Evolutionary conservation across 1,139 yeast genomes (phyloP).

Genomic region (Hanseniaspora uvarum): DNA sequence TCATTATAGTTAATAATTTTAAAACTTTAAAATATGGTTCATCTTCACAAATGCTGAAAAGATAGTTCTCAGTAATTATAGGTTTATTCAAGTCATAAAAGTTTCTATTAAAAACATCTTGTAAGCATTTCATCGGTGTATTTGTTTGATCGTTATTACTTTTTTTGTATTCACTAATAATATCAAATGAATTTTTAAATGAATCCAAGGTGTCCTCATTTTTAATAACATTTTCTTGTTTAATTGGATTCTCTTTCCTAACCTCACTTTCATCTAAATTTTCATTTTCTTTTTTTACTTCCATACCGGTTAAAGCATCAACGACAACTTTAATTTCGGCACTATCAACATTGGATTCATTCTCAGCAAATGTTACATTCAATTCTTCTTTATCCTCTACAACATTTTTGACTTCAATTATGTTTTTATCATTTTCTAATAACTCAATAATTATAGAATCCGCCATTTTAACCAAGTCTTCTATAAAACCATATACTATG

Average conservation of each 20-base stretch:
- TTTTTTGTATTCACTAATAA: not conserved
- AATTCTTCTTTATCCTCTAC: conserved; percentile 10
- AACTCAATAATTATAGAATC: conserved; percentile 18
- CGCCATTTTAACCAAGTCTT: conserved; percentile 12
- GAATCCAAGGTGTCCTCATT: conserved; percentile 7
- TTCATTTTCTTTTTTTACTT: conserved; percentile 31
- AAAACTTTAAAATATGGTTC: not conserved
- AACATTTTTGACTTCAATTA: conserved; percentile 19
- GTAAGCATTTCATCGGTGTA: not conserved
- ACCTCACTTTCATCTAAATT: not conserved
- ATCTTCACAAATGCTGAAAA: conserved; percentile 2
- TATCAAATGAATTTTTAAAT: not conserved
- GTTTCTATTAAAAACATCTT: conserved; percentile 4
- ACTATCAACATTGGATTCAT: conserved; percentile 18
- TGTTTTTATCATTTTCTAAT: conserved; percentile 22
- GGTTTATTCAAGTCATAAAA: conserved; percentile 7
- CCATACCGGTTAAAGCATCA: conserved; percentile 60
- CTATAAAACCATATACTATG: conserved; percentile 4
- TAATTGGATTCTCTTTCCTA: not conserved
- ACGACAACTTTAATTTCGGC: conserved; percentile 29
- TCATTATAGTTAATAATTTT: conserved; percentile 3
- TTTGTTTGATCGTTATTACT: not conserved
- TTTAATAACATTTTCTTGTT: not conserved
- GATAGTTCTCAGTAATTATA: conserved; percentile 10
- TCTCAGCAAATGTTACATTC: not conserved